Evolutionary conservation across 352 stramenopile genomes (phyloP).

Genomic region (Phytophthora tentaculata): DNA sequence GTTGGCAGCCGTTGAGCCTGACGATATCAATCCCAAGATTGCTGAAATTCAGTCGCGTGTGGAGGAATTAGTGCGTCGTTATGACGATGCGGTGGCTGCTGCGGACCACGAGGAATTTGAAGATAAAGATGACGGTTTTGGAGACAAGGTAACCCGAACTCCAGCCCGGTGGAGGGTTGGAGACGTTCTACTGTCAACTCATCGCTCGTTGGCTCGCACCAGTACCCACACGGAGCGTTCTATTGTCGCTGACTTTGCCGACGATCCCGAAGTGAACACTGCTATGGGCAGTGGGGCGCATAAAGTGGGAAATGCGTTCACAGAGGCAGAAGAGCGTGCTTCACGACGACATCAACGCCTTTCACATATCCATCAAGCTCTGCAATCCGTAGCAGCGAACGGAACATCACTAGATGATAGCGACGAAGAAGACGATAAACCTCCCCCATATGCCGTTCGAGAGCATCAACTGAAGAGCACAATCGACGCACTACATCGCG

Average conservation of each 20-base stretch:
- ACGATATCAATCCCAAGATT: conserved; percentile 50
- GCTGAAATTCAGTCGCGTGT: conserved; percentile 74
- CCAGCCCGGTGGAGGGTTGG: conserved; percentile 63
- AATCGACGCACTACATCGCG: conserved; percentile 62
- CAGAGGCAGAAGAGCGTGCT: conserved; percentile 40
- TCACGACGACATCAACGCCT: conserved; percentile 35
- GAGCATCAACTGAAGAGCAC: conserved; percentile 56
- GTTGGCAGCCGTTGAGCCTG: conserved; percentile 10
- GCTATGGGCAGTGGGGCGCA: conserved; percentile 48
- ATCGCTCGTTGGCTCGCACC: conserved; percentile 62
- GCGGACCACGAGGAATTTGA: conserved; percentile 25
- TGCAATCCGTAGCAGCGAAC: conserved; percentile 45
- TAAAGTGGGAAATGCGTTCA: conserved; percentile 43
- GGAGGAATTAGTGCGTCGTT: conserved; percentile 69
- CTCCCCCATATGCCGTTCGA: conserved; percentile 19
- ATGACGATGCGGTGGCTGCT: conserved; percentile 51
- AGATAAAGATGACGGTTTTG: conserved; percentile 35
- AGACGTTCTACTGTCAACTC: conserved; percentile 69
- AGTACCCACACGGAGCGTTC: conserved; percentile 57
- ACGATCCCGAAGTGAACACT: conserved; percentile 51
- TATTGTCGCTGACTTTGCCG: conserved; percentile 62
- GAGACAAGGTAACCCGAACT: conserved; percentile 32
- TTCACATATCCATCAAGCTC: conserved; percentile 45
- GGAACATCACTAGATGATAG: conserved; percentile 18
- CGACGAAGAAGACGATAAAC: conserved; percentile 18